Evolutionary conservation across 2,329 filamentous ascomycete species (phyloP), one percentile per base, ranked within the genome.

Genomic region (Aspergillus luchuensis): DNA sequence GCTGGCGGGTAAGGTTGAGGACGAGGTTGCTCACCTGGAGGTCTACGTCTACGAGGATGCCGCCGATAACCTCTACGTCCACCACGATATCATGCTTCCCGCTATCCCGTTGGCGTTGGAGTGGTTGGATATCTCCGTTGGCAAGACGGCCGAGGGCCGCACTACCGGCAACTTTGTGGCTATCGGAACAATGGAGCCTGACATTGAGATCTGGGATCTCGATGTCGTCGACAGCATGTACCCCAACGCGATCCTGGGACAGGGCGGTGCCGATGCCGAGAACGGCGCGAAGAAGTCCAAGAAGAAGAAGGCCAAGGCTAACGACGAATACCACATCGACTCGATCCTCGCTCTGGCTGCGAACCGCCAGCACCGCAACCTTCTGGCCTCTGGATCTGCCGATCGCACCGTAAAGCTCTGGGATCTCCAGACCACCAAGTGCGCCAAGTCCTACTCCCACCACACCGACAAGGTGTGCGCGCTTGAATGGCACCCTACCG

Each of bases 401-500:
- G 95, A 99, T 81, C 92, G 93, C 80, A 99, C 95, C 2, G 89
- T 98, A 72, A 99, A 99, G 82, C 85, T 99, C 19, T 99, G 95
- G 95, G 95, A 99, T 75, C 82, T 99, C 64, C 91, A 92, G 80
- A 97, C 92, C 3, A 86, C 91, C 63, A 92, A 89, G 77, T 97
- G 92, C 78, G 95, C 95, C 70, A 95, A 97, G 80, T 97, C 93
- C 48, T 99, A 99, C 83, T 85, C 87, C 15, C 91, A 96, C 79
- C 95, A 99, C 80, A 96, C 91, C 38, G 95, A 97, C 83, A 99
- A 99, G 81, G 93, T 98, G 67, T 99, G 93, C 84, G 92, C 94
- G 21, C 81, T 99, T 59, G 90, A 94, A 66, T 99, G 96, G 95
- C 92, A 98, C 81, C 85, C 91, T 0, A 85, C 84, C 47, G 91